Percentiles rank a stretch among this genome's conserved stretches.
These are phyloP conservation scores for Thalia dealbata DNA, from an alignment of 176 grass and related monocot species.

Conservation along the genomic window DNA sequence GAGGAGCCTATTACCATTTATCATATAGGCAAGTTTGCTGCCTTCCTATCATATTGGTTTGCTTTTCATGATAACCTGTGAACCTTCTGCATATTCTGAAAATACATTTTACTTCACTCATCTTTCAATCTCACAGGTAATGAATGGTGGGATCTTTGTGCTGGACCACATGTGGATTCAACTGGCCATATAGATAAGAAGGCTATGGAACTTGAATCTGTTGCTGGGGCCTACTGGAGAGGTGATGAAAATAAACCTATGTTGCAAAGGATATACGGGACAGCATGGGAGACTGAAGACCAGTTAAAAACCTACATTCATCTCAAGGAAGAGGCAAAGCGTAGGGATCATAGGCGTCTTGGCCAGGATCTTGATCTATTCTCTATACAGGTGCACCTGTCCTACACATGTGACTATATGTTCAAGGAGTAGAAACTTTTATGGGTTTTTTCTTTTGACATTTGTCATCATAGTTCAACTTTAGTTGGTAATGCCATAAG, in stretches of 20 bases:
- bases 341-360: conserved; percentile 81
- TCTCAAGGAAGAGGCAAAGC: conserved; percentile 90
- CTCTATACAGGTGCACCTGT: conserved; percentile 70
- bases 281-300: conserved; percentile 87
- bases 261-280: conserved; percentile 98
- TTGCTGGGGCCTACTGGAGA: conserved; percentile 95
- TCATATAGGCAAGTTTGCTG: conserved; percentile 56
- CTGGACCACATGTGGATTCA: conserved; percentile 86
- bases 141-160: conserved; percentile 99
- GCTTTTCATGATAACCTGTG: background rate
- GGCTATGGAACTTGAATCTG: conserved; percentile 85
- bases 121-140: conserved; percentile 42
- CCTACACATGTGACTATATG: conserved; percentile 7
- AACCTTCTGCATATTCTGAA: background rate
- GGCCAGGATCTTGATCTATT: conserved; percentile 98
- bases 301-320: conserved; percentile 75
- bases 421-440: too few species aligned
- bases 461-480: background rate
- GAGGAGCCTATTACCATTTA: conserved; percentile 96
- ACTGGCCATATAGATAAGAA: conserved; percentile 78
- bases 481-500: background rate
- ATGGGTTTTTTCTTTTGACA: background rate
- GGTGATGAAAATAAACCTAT: conserved; percentile 88
- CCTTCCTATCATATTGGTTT: background rate
- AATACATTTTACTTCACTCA: background rate